Evolutionary conservation across 2,329 filamentous ascomycete species (phyloP), one percentile per base, ranked within the genome.

Genomic region (Pseudogymnoascus sp.): DNA sequence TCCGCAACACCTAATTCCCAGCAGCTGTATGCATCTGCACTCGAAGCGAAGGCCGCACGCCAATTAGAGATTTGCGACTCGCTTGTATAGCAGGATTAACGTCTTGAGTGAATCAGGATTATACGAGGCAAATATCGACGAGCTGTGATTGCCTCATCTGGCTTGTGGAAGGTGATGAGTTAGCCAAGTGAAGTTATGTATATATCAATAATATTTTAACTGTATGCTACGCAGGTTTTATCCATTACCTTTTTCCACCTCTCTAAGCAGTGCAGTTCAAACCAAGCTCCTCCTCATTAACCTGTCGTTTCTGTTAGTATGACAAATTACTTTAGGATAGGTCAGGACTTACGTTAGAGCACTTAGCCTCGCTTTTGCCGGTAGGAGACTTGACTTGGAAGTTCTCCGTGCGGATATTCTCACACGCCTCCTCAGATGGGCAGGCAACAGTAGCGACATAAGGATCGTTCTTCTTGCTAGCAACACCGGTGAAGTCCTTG

Each of bases 401-500:
- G 27, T 51, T 51, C 44, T 51, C 44, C 3, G 44, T 51, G 44
- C 44, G 44, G 27, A 51, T 51, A n/a, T 51, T 51, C 44, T 29
- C 27, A 31, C 44, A 51, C 13, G 44, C 25, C 25, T 51, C n/a
- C 27, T 10, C 5, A 51, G 44, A 51, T 1, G 44, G 44, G 13
- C 78, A 80, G 5, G 79, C 74, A 31, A 80, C 69, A 4, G 71
- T 79, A 7, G 76, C 78, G 17, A 79, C 75, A 21, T 73, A 66
- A 2, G 77, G 77, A 41, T 78, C 73, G 44, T 74, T 63, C 55
- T 73, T 74, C 7, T 70, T 73, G 4, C 74, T 77, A 2, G 81
- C 83, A 0, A 76, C 80, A 1, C 83, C 83, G 31, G 70, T 70
- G 67, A 86, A 79, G 65, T 84, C 79, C 60, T 76, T 78, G 68